These are phyloP conservation scores for Tetrapyrgos nigripes DNA, from an alignment of 1,284 basidiomycete genomes.

Conservation along the genomic window DNA sequence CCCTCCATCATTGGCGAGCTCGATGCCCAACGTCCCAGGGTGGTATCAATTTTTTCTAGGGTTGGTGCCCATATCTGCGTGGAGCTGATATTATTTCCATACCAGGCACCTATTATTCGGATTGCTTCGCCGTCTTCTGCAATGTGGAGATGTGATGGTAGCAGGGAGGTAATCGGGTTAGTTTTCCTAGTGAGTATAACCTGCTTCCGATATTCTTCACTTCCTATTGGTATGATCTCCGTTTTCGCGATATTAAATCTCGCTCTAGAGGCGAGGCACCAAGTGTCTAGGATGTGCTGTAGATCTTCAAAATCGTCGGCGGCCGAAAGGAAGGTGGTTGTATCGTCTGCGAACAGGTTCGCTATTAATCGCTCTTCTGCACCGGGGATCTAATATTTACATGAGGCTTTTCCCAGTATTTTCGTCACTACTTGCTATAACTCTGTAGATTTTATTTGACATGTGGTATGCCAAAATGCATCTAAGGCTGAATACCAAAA, in stretches of 20 bases:
- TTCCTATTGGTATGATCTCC: slow-evolving; percentile 24
- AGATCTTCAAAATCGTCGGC: slow-evolving; percentile 13
- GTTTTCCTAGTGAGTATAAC: slow-evolving; percentile 1
- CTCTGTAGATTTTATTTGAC: no score
- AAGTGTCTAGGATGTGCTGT: slow-evolving; percentile 18
- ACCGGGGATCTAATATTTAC: slow-evolving; percentile 28
- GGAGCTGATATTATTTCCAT: slow-evolving; percentile 20
- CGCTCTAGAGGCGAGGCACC: slow-evolving; percentile 24
- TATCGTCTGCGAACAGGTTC: slow-evolving; percentile 23
- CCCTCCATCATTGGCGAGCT: slow-evolving; percentile 22
- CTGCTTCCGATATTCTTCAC: slow-evolving; percentile 1
- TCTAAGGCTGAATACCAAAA: no score
- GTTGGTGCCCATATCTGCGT: slow-evolving; percentile 17
- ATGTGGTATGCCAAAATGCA: no score
- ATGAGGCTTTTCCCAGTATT: no score
- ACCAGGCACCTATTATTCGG: slow-evolving; percentile 23
- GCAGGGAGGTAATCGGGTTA: neutral
- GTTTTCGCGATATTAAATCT: slow-evolving; percentile 29
- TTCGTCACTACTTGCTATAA: no score
- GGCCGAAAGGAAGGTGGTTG: slow-evolving; percentile 10
- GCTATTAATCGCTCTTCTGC: slow-evolving; percentile 12
- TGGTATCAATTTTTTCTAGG: slow-evolving; percentile 18
- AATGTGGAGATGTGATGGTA: slow-evolving; percentile 17
- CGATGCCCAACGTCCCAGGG: slow-evolving; percentile 17
- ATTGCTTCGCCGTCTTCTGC: slow-evolving; percentile 19